Evolutionary conservation across 768 basidiomycete genomes (phyloP), one percentile per base, ranked within the genome.

Genomic region (Amanita molliuscula): DNA sequence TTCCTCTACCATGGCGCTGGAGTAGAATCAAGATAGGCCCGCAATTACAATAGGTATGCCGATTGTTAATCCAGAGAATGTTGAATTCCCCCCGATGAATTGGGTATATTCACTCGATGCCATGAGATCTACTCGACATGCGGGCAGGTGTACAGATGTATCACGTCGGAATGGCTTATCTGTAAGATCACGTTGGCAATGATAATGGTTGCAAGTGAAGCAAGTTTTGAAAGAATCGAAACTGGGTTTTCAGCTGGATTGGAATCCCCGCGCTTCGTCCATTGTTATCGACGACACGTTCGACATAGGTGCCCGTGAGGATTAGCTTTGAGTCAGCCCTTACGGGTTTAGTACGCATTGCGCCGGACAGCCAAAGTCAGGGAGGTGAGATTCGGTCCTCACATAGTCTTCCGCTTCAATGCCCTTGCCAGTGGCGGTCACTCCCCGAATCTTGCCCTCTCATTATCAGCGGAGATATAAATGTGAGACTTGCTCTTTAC

Each of bases 1-100:
- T 71, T 29, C 84, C 81, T 72, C 65, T 64, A 57, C 85, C 83
- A 16, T 69, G 65, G 58, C 59, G 74, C 38, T 74, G 72, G 47
- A 85, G 62, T 3, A 79, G 79, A 15, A 84, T 58, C 11, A 86
- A 1, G 71, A 62, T 0, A 86, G 53, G 0, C 80, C 82, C 28
- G 81, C 75, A 51, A 84, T 73, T 2, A 77, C 63, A 8, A 78
- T 76, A 8, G 82, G 84, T 52, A 86, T 81, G 55, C 84, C 84
- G 51, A 84, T 78, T 29, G 75, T 73, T 5, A 87, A 57, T 46
- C 84, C 82, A 31, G 82, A 79, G 59, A 86, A 87, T 0, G 79
- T 81, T n/a, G 79, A 67, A n/a, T 67, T 74, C 15, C 83, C 84
- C 20, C 82, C 82, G 6, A 85, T 66, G 54, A 75, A 67, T 52